Base-by-base conservation (phyloP, 2,329 filamentous ascomycete species). In the Sclerotinia nivalis region DNA sequence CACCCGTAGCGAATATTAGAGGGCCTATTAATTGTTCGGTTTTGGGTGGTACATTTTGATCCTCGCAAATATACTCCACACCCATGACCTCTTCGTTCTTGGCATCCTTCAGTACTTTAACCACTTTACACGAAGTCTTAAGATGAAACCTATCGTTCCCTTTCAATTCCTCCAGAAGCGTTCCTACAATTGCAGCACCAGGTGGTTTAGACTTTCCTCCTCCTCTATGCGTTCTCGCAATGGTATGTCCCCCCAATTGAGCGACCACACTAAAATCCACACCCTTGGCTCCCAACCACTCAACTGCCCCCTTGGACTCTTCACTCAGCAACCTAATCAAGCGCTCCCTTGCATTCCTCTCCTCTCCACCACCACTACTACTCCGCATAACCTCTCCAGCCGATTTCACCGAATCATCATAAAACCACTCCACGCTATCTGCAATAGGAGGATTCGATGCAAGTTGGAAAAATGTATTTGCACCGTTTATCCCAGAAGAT, bases 401-500 rank as follows among this genome's bases (percentile, higher is more conserved):
- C 0, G 88, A 90, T 31, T 79, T 81, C 10, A 88, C 74, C 0
- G 88, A 89, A 77, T 90, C 88, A 37, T 81, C 77, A 73, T 83
- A 85, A 74, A 89, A 89, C 13, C 4, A 28, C 47, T 64, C 61
- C 4, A 40, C 31, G 0, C 1, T 79, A 76, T 56, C 84, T 81
- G 31, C 75, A 72, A 31, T 77, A 73, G 56, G 80, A 74, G n/a
- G 79, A 75, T 54, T 75, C 9, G 61, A 40, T 67, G 3, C 78
- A 15, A 78, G 77, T 75, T 91, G 88, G 72, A 86, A 89, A 4
- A 80, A 81, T 0, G 88, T 90, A 0, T 83, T 83, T 0, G 87
- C 87, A 9, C 87, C 88, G 73, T 89, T 90, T 78, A 90, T 90
- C 0, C 88, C 88, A 0, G 87, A 89, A 0, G 88, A 90, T 0